Conservation (phyloP, 1,284 basidiomycete genomes). For the Moesziomyces globuligerus region DNA sequence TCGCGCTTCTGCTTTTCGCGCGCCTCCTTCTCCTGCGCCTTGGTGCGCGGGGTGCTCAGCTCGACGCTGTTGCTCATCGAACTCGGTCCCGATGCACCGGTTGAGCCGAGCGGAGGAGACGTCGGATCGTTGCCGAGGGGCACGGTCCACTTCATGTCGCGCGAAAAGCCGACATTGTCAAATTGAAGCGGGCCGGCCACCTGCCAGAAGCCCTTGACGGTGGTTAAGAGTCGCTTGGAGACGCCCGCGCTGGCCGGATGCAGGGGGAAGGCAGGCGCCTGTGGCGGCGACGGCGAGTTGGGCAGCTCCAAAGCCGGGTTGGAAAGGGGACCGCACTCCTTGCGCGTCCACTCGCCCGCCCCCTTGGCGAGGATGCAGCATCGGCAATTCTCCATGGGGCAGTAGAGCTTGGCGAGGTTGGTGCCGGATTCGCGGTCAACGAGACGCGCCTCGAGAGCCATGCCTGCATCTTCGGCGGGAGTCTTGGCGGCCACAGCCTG, state of each 20-base stretch:
- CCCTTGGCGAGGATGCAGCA: slow-evolving; percentile 55
- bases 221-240: slow-evolving; percentile 30
- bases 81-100: background rate
- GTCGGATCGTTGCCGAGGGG: slow-evolving; percentile 10
- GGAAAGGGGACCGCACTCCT: slow-evolving; percentile 59
- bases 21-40: slow-evolving; percentile 36
- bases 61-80: slow-evolving; percentile 15
- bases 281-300: slow-evolving; percentile 45
- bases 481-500: slow-evolving; percentile 65
- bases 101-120: background rate
- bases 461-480: slow-evolving; percentile 57
- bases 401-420: slow-evolving; percentile 61
- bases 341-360: slow-evolving; percentile 53
- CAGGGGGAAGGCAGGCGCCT: slow-evolving; percentile 37
- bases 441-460: slow-evolving; percentile 62
- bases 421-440: slow-evolving; percentile 53
- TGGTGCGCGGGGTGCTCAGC: slow-evolving; percentile 7
- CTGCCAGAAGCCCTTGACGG: slow-evolving; percentile 58
- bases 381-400: slow-evolving; percentile 62
- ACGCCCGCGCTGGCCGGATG: slow-evolving; percentile 16
- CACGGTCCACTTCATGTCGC: slow-evolving; percentile 58
- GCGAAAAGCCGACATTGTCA: slow-evolving; percentile 64
- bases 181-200: slow-evolving; percentile 59
- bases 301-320: slow-evolving; percentile 45
- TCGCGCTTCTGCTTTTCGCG: slow-evolving; percentile 30